Evolutionary conservation across 2,329 filamentous ascomycete genomes (phyloP), one percentile per base, ranked within the genome.

Genomic region (Fusarium vanettenii): DNA sequence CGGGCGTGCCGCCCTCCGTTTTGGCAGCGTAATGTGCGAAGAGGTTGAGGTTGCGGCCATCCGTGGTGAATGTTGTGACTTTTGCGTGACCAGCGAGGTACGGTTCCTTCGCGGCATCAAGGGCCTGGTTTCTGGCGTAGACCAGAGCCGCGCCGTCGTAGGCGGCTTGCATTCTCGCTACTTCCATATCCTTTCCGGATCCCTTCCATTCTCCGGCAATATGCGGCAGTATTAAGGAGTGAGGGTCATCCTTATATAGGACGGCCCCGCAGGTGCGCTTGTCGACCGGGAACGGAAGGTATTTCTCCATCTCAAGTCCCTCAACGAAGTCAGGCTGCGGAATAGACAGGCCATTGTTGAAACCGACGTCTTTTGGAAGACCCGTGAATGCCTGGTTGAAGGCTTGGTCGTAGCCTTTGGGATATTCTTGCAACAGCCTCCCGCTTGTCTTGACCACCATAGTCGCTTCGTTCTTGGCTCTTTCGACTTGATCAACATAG

Each of bases 301-400:
- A 61, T 20, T 48, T 48, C 13, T 57, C 3, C 35, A 71, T 57
- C 14, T 66, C 43, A 33, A 77, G 67, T 6, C 78, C 79, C 61
- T 81, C 76, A 45, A 81, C 55, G 52, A 76, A 78, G 69, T 80
- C 79, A 35, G 80, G 79, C 57, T 79, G 74, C 29, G 79, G 70
- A 52, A 75, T 67, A 25, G 78, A 78, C 5, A 81, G 69, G 31
- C 70, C 69, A 60, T 78, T 74, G 39, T 81, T 81, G 50, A 81
- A 80, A 6, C 78, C 74, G 52, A 80, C 64, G 48, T 78, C 67
- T 20, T 73, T 74, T 25, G 78, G 76, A 22, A 80, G 74, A 39
- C 29, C 60, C 10, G 59, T 76, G n/a, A 78, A 78, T 29, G 66
- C 41, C 33, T 66, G 66, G 52, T 71, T 69, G n/a, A 70, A 66